These are phyloP conservation scores for Alternaria ventricosa DNA, from an alignment of 2,329 filamentous ascomycete species.

Conservation along the genomic window DNA sequence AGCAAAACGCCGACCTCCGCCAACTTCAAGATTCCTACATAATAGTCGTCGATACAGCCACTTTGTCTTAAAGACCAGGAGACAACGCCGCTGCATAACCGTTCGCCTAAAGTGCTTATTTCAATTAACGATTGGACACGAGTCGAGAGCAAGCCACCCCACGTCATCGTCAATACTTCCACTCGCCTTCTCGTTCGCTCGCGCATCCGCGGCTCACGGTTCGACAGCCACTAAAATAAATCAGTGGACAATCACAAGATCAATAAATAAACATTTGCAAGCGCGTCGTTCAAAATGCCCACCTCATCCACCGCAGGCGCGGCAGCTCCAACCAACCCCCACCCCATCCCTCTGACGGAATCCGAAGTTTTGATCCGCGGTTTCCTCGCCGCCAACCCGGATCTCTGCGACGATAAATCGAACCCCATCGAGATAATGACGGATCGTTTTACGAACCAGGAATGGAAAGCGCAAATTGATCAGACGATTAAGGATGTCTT, in stretches of 20 bases:
- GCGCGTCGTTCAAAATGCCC: slow-evolving; percentile 14
- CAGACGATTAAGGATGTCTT: slow-evolving; percentile 42
- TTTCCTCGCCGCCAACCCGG: slow-evolving; percentile 43
- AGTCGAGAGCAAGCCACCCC: slow-evolving; percentile 15
- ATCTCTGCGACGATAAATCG: slow-evolving; percentile 35
- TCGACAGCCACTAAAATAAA: slow-evolving; percentile 5
- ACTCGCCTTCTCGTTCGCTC: slow-evolving; percentile 5
- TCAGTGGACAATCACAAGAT: slow-evolving; percentile 6
- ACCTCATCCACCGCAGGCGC: slow-evolving; percentile 12
- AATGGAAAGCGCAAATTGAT: slow-evolving; percentile 53
- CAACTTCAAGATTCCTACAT: slow-evolving; percentile 21
- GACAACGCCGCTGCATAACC: not conserved
- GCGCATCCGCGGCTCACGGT: not conserved
- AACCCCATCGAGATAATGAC: slow-evolving; percentile 46
- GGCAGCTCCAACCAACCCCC: slow-evolving; percentile 17
- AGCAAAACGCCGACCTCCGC: slow-evolving; percentile 42
- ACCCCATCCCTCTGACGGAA: slow-evolving; percentile 37
- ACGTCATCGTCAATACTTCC: slow-evolving; percentile 13
- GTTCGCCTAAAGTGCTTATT: slow-evolving; percentile 2
- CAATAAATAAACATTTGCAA: slow-evolving; percentile 5
- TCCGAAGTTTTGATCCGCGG: slow-evolving; percentile 43
- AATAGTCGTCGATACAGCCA: not conserved
- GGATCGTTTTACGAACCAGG: slow-evolving; percentile 53
- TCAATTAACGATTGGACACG: not conserved
- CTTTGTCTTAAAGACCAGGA: not conserved